Evolutionary conservation across 1,284 basidiomycete genomes (phyloP), one percentile per base, ranked within the genome.

Genomic region (Phlebopus sp.): DNA sequence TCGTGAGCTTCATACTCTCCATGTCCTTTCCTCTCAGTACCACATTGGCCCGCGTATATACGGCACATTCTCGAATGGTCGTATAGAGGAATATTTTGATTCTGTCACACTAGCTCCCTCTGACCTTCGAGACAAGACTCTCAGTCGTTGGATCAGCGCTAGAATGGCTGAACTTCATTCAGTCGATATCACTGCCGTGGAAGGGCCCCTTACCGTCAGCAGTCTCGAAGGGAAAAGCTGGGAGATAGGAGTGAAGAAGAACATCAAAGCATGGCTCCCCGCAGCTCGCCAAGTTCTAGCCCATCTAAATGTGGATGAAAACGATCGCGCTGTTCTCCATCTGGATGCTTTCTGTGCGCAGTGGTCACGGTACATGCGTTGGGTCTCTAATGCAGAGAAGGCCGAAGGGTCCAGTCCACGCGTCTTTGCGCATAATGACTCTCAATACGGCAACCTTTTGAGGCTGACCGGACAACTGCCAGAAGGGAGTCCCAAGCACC

Each of bases 131-230:
- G 80, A 90, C 54, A 79, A 82, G 15, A 69, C 72, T 50, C 81
- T 86, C 51, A 92, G 90, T 62, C 73, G 81, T 29, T 91, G 87
- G 79, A 93, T 97, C 55, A 92, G 84, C 17, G 81, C 86, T 21
- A 79, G 93, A 18, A 97, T 97, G 94, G 84, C 90, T 21, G 93
- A 97, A 66, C 77, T 97, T 34, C 94, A 97, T 67, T 84, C 84
- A 23, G 94, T 96, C 34, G 91, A 95, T 62, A 75, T 96, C 51
- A 75, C 78, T 25, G 73, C 77, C 32, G 76, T 97, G 31, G 79
- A 81, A 60, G 69, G 68, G 23, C 70, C 70, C 34, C 63, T 69
- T 17, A 57, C 66, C 14, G 59, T 63, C 44, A 67, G 61, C 37
- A 61, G 57, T 46, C 70, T 68, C n/a, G 72, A 78, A 54, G 77